Evolutionary conservation across 2,329 filamentous ascomycete species (phyloP), one percentile per base, ranked within the genome.

Genomic region (Nigrograna mackinnonii): DNA sequence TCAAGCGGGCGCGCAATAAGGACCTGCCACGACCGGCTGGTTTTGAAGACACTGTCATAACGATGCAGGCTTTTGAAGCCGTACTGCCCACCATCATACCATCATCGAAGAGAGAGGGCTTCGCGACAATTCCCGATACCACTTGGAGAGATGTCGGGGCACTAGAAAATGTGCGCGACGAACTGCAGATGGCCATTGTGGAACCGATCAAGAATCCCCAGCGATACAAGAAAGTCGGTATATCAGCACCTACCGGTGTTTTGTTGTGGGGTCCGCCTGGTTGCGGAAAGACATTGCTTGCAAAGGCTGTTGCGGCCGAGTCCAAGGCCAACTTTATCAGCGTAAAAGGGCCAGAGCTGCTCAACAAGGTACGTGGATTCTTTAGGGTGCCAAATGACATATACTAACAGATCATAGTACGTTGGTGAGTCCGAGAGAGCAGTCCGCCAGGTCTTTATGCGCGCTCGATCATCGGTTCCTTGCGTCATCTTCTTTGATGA

Each of bases 401-500:
- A 32, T 12, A 32, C 44, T 51, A 50, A 54, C 19, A n/a, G 20
- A 3, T 9, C 18, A 7, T 39, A 70, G 70, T 99, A 92, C 65
- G 91, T 99, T 7, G 94, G 94, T 54, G 94, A 99, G 70, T 95
- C 89, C 5, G 94, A 99, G 71, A 86, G 92, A 9, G 89, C 91
- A 1, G 87, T 99, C 2, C 85, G 94, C 17, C 90, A 95, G 65
- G 87, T 97, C 0, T 99, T 99, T 69, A 83, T 85, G 50, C 86
- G 92, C 13, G 94, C 94, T 1, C 83, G 91, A 38, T 87, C 87
- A 1, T 92, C 87, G 6, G 81, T 91, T 1, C 94, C 94, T 1
- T 97, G 92, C 63, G 90, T 99, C 41, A 85, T 99, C 44, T 97
- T 99, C 79, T 97, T 99, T 64, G 94, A 99, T 66, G 94, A 99